Percentiles rank a stretch among this genome's conserved stretches.
Conservation (phyloP, 1,284 basidiomycete genomes). For the Malassezia equina region DNA sequence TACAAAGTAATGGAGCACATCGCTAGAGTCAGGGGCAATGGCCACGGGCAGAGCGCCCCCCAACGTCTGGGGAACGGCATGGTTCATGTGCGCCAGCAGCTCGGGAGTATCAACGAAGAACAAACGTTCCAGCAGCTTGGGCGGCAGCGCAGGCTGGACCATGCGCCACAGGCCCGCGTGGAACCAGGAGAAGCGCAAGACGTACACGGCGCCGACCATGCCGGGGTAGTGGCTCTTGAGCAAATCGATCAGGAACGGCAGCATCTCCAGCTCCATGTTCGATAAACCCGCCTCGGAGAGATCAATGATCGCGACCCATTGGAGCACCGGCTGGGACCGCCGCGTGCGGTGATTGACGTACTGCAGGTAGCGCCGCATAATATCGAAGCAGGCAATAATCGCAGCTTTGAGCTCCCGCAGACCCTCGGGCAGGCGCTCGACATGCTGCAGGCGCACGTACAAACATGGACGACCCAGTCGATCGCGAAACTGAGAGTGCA, state of each 20-base stretch:
- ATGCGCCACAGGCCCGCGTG: conserved; percentile 68
- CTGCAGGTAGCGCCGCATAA: conserved; percentile 31
- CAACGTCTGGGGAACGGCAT: conserved; percentile 50
- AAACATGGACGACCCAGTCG: conserved; percentile 35
- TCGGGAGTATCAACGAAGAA: conserved; percentile 61
- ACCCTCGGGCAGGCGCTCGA: conserved; percentile 33
- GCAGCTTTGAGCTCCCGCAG: conserved; percentile 42
- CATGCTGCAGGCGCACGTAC: conserved; percentile 31
- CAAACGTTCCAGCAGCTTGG: conserved; percentile 60
- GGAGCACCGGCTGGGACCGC: conserved; percentile 21
- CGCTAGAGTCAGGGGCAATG: conserved; percentile 30
- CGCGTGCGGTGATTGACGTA: conserved; percentile 10
- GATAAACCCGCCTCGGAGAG: conserved; percentile 31
- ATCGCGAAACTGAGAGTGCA: conserved; percentile 36
- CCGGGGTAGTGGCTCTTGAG: conserved; percentile 45
- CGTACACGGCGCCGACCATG: conserved; percentile 54
- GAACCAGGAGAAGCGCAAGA: conserved; percentile 72
- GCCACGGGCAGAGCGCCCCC: conserved; percentile 33
- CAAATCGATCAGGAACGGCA: conserved; percentile 42
- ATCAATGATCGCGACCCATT: conserved; percentile 35
- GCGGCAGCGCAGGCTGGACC: conserved; percentile 63
- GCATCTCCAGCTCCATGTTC: conserved; percentile 42
- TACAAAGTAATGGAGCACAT: conserved; percentile 27
- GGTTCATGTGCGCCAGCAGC: conserved; percentile 57
- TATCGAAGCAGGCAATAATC: conserved; percentile 43